Evolutionary conservation across 345 rosid genomes (phyloP), one percentile per base, ranked within the genome.

Genomic region (Lagerstroemia speciosa): DNA sequence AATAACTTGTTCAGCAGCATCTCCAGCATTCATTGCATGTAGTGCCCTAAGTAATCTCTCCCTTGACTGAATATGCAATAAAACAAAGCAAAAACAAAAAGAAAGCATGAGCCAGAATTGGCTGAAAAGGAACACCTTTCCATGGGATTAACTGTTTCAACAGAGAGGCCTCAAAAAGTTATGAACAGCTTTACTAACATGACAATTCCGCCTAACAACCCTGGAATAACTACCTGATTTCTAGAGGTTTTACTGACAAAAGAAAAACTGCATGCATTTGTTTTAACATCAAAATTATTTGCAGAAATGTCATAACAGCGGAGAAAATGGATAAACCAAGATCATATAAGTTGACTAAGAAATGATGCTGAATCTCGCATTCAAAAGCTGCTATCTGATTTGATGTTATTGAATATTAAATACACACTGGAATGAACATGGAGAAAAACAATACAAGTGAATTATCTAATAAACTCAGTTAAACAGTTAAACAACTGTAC

Each of bases 1-100:
- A 72, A 94, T 81, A 74, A 82, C 97, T 77, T 91, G 97, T 75
- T 94, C 97, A 34, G 95, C 99, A 32, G 92, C 96, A 82, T 94
- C 96, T 71, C 92, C 93, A 73, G 96, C 96, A 83, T 88, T 91
- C 90, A 94, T 81, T 71, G 86, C 82, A 74, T 92, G 89, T 66
- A 94, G 76, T 70, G 85, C 93, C 87, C 85, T 78, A 61, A 89
- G 78, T 78, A 94, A 75, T 80, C 75, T 88, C 68, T 94, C 99
- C 76, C 97, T 86, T 48, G 97, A 86, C 99, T 94, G 89, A 31
- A 76, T 71, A 68, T 32, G 15, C 78, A 78, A 58, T 30, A 43
- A 55, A 52, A 24, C 11, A 16, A n/a, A n/a, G n/a, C n/a, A n/a
- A n/a, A n/a, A n/a, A n/a, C n/a, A n/a, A n/a, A n/a, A n/a, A n/a